Evolutionary conservation across 1,284 basidiomycete species (phyloP).

Genomic region (Ceratobasidium sp.): DNA sequence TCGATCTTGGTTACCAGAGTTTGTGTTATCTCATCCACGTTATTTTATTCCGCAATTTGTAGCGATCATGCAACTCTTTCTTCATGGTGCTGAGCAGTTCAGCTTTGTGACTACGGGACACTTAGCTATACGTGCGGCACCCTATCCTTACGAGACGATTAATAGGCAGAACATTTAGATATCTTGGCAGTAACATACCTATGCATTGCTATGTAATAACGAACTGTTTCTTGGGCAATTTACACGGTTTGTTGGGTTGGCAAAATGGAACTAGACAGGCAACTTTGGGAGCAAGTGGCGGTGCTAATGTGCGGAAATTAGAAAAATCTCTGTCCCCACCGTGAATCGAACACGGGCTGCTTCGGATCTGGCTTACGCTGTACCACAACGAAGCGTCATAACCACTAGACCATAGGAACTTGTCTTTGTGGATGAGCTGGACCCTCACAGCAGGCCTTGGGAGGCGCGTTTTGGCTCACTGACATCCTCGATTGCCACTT

Average conservation of each 20-base stretch:
- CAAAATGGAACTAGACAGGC: too few species aligned
- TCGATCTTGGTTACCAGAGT: neutral
- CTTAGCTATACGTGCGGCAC: too few species aligned
- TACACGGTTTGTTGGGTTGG: too few species aligned
- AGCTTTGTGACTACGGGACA: neutral
- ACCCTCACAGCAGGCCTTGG: too few species aligned
- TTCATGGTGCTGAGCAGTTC: neutral
- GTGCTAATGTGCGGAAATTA: too few species aligned
- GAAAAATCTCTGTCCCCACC: constrained; percentile 31
- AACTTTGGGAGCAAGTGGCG: too few species aligned
- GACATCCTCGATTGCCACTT: neutral
- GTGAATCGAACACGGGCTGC: constrained; percentile 45
- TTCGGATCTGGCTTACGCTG: constrained; percentile 1
- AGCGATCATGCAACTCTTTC: constrained; percentile 17
- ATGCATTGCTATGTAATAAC: too few species aligned
- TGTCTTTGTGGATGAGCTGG: too few species aligned
- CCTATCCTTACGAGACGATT: too few species aligned
- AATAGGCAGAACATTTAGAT: too few species aligned
- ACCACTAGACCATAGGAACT: constrained; percentile 44
- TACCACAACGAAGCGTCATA: constrained; percentile 44
- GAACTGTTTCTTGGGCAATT: too few species aligned
- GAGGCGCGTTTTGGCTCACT: neutral
- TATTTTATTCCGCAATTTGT: constrained; percentile 33
- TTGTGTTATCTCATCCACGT: neutral
- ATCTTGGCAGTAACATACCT: too few species aligned